Base-by-base conservation (phyloP, 495 filamentous ascomycete species). In the Podospora didyma region DNA sequence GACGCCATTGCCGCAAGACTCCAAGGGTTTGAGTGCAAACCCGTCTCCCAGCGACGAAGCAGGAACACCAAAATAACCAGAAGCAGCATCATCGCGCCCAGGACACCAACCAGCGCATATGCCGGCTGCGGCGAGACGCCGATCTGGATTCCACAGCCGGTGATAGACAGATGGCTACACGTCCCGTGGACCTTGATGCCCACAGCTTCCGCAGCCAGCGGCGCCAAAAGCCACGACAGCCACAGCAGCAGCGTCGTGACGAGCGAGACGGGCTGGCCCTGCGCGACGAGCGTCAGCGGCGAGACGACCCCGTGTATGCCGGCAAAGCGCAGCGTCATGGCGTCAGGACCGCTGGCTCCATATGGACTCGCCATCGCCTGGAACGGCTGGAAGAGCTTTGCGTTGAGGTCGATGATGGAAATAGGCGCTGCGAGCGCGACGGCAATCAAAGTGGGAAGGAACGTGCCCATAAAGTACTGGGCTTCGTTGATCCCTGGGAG, bases 371-470 rank as follows among this genome's bases (percentile, higher is more conserved):
- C 48, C 20, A 69, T 52, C 1, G 66, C 64, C 35, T 66, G 64
- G 49, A 71, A 73, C 16, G 66, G 68, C 21, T 73, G 69, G 34
- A 69, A 66, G 28, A 71, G 62, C 49, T 63, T 69, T 16, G 62
- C 67, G 21, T 58, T 65, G 46, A 62, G 63, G 47, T 71, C 64
- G 35, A 72, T 42, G 17, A 69, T 58, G 34, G 60, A 58, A 9
- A 69, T 58, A 7, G 65, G 62, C 28, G 71, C 52, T 11, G 64
- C 66, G 2, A 71, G 39, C 2, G 58, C 6, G 31, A 69, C 62
- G 2, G 69, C 66, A 7, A 70, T 53, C n/a, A 71, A 44, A 9
- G 67, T 67, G 31, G 70, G 70, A 12, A 73, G 56, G 63, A 71
- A 70, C 16, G 65, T 58, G 14, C 65, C 70, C 6, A 58, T 42